Base-by-base conservation (phyloP, 108 stramenopile species). In the Cyclostephanos invisitatus region DNA sequence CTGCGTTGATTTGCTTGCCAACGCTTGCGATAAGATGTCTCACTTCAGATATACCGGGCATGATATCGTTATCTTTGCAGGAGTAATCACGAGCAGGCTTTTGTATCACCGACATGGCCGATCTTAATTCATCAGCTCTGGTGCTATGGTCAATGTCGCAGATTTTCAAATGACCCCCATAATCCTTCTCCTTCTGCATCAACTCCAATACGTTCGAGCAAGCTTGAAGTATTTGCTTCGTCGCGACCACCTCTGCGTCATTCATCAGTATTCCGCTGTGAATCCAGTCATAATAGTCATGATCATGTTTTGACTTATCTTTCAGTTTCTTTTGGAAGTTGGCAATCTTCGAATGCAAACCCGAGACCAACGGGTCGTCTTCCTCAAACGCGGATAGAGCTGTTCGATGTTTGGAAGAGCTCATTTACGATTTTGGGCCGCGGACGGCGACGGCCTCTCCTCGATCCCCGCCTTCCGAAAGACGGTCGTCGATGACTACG, bases 211-310 rank as follows among this genome's bases (percentile, higher is more conserved):
- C 36, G 20, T 44, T 60, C 36, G 50, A 63, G 44, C 51, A 44
- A 29, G 57, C n/a, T 2, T 22, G 15, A 7, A 21, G 5, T 2
- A 76, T 49, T 76, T 70, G 62, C 17, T 70, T 76, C 21, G 29
- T 25, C 47, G 62, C 20, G 2, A 36, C 75, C 22, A 2, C 18
- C 68, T 70, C 70, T 0, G 44, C 37, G 2, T 76, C 55, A 7
- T 55, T 44, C 18, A 70, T 20, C 3, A 18, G 54, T 42, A 21
- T 63, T 48, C 64, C 50, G 3, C 29, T 40, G 24, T 14, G 37
- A 15, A 68, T 67, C 74, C 74, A 75, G 22, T 72, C 71, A 55
- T 46, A 72, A 22, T 51, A 21, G 7, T 72, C 46, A 12, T 17
- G 40, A 36, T 51, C 25, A 2, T 24, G n/a, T 12, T 24, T 72